Evolutionary conservation across 495 filamentous ascomycete genomes (phyloP).

Genomic region (Lasiosphaeria hispida): DNA sequence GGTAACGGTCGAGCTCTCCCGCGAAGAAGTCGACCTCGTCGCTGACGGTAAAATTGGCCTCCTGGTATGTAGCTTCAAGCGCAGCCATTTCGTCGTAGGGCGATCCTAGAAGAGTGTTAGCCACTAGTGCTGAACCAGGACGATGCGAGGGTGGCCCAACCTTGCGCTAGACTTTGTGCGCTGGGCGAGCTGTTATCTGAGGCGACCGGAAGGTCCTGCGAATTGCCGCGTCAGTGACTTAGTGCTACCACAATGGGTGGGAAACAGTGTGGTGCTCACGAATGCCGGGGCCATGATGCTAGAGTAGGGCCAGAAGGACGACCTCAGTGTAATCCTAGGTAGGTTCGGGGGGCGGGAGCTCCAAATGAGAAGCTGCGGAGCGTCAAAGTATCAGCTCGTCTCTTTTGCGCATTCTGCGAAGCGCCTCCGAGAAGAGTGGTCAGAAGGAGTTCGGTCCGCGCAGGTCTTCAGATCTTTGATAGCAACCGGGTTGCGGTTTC

Average conservation of each 20-base stretch:
- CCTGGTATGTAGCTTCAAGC: constrained; percentile 28
- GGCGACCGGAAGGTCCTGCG: constrained; percentile 18
- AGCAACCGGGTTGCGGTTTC: background rate
- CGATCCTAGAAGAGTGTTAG: constrained; percentile 15
- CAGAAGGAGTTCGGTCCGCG: too few relatives aligned
- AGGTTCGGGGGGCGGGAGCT: background rate
- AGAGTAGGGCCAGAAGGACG: background rate
- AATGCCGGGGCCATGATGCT: constrained; percentile 29
- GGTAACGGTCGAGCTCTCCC: constrained; percentile 42
- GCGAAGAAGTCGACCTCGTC: constrained; percentile 48
- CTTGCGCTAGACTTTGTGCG: constrained; percentile 22
- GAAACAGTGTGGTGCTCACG: constrained; percentile 20
- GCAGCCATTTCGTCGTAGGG: constrained; percentile 26
- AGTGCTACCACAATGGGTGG: background rate
- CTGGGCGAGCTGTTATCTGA: constrained; percentile 22
- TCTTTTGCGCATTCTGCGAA: too few relatives aligned
- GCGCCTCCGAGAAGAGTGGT: too few relatives aligned
- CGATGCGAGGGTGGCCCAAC: constrained; percentile 8
- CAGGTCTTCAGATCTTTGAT: too few relatives aligned
- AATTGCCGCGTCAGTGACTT: constrained; percentile 11
- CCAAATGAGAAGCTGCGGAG: too few relatives aligned
- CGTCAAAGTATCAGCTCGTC: too few relatives aligned
- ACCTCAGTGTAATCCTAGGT: background rate
- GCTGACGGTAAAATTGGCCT: constrained; percentile 30
- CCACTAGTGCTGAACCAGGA: background rate